A percentile compares a stretch with the other conserved stretches of the same genome.
Evolutionary conservation across 1,284 basidiomycete genomes (phyloP).

Genomic region (Phaffia rhodozyma): DNA sequence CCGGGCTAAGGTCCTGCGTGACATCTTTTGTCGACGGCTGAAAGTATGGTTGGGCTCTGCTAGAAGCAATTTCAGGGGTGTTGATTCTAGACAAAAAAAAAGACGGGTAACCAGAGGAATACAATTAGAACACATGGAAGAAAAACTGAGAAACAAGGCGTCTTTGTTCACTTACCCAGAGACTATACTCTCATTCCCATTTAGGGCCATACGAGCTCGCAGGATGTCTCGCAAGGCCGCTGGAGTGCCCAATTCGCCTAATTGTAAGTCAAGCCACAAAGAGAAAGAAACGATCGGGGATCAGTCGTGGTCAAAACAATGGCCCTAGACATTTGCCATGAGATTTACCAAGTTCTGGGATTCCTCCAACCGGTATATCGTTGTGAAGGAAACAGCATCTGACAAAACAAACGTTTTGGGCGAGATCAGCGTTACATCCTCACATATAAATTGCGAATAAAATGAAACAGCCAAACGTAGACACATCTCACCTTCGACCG

Average conservation of each 20-base stretch:
- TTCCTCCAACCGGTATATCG: slow-evolving; percentile 15
- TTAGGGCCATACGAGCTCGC: neutral
- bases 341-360: slow-evolving; percentile 14
- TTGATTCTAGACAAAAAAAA: too few species aligned
- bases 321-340: too few species aligned
- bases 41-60: too few species aligned
- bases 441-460: too few species aligned
- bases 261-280: too few species aligned
- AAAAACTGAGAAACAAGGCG: too few species aligned
- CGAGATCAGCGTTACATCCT: neutral
- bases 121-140: too few species aligned
- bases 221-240: slow-evolving; percentile 11
- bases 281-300: neutral
- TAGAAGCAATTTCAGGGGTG: too few species aligned
- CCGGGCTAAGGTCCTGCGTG: too few species aligned
- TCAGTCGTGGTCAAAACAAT: neutral
- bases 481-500: slow-evolving; percentile 4
- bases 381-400: slow-evolving; percentile 19
- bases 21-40: too few species aligned
- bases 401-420: neutral
- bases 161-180: too few species aligned
- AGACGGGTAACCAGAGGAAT: too few species aligned
- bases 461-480: neutral
- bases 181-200: neutral
- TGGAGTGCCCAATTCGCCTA: slow-evolving; percentile 16